Conservation (phyloP, 495 filamentous ascomycete genomes). For the Aspergillus asperescens region DNA sequence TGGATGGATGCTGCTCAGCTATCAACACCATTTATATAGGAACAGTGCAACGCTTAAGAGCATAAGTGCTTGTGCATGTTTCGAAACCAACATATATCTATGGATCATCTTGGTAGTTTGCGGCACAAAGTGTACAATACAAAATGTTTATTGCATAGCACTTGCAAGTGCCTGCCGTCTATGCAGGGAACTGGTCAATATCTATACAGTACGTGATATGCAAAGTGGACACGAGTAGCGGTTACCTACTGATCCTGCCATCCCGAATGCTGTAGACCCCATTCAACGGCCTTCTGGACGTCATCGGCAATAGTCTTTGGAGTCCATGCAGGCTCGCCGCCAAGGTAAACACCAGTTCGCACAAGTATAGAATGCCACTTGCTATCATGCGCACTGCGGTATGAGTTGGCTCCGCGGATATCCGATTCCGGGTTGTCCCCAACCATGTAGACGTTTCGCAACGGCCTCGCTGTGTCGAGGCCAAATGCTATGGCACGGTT, state of each 20-base stretch:
- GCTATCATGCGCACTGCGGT: constrained; percentile 57
- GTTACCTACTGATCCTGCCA: constrained; percentile 23
- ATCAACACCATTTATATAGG: background rate
- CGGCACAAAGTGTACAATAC: background rate
- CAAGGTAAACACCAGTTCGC: constrained; percentile 70
- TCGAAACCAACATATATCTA: background rate
- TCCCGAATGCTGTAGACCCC: constrained; percentile 50
- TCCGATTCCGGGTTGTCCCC: constrained; percentile 94
- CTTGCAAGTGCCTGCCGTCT: background rate
- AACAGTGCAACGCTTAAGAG: too few species aligned
- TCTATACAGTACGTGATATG: background rate
- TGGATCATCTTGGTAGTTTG: background rate
- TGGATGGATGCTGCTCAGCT: background rate
- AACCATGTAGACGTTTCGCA: constrained; percentile 87
- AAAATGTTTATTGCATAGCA: constrained; percentile 4
- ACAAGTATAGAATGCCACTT: constrained; percentile 80
- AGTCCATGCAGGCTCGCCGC: constrained; percentile 50
- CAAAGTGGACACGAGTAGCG: background rate
- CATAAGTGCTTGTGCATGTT: background rate
- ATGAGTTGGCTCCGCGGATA: constrained; percentile 83
- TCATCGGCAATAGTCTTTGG: constrained; percentile 61
- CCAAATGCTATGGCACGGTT: constrained; percentile 51
- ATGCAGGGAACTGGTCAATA: background rate
- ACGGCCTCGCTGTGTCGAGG: constrained; percentile 29
- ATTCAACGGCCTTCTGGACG: constrained; percentile 62